Evolutionary conservation across 768 basidiomycete genomes (phyloP).

Genomic region (Trametes meyenii): DNA sequence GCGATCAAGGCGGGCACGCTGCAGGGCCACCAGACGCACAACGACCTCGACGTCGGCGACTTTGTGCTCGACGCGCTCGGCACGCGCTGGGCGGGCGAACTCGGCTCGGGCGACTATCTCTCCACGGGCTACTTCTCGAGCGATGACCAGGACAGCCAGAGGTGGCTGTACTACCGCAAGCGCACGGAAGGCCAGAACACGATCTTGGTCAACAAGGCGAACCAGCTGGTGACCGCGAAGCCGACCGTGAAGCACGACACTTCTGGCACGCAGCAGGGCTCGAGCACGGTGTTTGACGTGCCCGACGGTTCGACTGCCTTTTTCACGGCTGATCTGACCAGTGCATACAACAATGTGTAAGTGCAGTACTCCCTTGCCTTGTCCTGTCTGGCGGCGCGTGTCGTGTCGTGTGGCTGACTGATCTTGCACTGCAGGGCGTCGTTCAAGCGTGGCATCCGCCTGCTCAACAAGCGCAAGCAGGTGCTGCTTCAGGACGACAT

Average conservation of each 20-base stretch:
- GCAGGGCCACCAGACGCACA: slow-evolving; percentile 88
- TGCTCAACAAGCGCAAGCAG: slow-evolving; percentile 82
- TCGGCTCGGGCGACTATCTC: slow-evolving; percentile 86
- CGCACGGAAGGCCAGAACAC: slow-evolving; percentile 98
- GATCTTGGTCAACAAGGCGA: slow-evolving; percentile 68
- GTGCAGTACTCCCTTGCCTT: slow-evolving; percentile 30
- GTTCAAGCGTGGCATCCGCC: slow-evolving; percentile 81
- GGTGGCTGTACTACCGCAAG: slow-evolving; percentile 96
- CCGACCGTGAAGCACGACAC: slow-evolving; percentile 60
- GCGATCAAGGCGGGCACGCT: slow-evolving; percentile 86
- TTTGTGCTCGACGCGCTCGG: slow-evolving; percentile 95
- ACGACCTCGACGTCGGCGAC: slow-evolving; percentile 91
- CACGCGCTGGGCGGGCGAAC: slow-evolving; percentile 91
- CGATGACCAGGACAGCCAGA: slow-evolving; percentile 63
- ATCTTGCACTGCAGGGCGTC: slow-evolving; percentile 49
- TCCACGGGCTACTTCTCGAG: slow-evolving; percentile 75
- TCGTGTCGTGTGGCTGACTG: slow-evolving; percentile 19
- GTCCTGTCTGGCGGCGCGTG: background rate
- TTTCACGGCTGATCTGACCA: slow-evolving; percentile 73
- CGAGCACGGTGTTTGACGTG: slow-evolving; percentile 77
- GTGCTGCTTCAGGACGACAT: slow-evolving; percentile 95
- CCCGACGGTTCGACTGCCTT: slow-evolving; percentile 74
- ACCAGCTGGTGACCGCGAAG: slow-evolving; percentile 77
- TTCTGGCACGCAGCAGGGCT: slow-evolving; percentile 63
- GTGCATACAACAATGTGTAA: slow-evolving; percentile 75